Evolutionary conservation across 2,329 filamentous ascomycete genomes (phyloP).

Genomic region (Xylariaceae sp.): DNA sequence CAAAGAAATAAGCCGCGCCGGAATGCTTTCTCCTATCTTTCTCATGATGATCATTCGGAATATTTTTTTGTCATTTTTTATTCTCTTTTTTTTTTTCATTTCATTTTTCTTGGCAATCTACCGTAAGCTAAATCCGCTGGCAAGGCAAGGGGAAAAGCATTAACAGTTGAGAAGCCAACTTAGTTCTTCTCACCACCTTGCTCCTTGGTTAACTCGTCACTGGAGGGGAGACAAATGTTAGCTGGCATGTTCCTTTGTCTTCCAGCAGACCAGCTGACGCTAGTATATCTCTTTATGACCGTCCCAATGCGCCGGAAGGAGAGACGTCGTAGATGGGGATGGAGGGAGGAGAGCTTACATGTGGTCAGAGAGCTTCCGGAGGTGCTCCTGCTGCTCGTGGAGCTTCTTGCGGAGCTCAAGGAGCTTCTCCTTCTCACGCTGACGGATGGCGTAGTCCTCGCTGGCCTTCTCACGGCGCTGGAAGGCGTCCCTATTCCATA

Average conservation of each 20-base stretch:
- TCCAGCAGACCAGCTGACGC: too few relatives aligned
- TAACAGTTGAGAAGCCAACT: not conserved
- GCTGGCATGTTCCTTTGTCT: not conserved
- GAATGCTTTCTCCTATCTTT: slow-evolving; percentile 8
- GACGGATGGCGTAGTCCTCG: slow-evolving; percentile 78
- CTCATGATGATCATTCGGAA: not conserved
- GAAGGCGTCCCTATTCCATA: slow-evolving; percentile 74
- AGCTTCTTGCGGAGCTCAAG: slow-evolving; percentile 68
- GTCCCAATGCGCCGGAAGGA: too few relatives aligned
- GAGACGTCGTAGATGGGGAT: too few relatives aligned
- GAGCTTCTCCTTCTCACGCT: slow-evolving; percentile 90
- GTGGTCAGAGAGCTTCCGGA: slow-evolving; percentile 79
- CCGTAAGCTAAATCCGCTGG: not conserved
- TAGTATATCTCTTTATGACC: too few relatives aligned
- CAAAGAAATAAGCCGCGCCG: slow-evolving; percentile 18
- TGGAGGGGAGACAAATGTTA: slow-evolving; percentile 33
- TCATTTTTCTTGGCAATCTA: slow-evolving; percentile 3
- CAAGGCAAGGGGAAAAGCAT: not conserved
- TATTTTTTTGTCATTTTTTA: not conserved
- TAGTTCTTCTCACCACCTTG: slow-evolving; percentile 65
- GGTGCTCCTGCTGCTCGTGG: slow-evolving; percentile 70
- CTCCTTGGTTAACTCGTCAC: slow-evolving; percentile 70
- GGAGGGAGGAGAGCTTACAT: slow-evolving; percentile 55
- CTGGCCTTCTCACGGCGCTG: slow-evolving; percentile 82
- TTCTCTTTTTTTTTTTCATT: slow-evolving; percentile 6